A percentile compares a stretch with the other conserved stretches of the same genome.
phyloP scores from a whole-genome alignment of 2,329 filamentous ascomycete genomes.

The Ascochyta pisi region DNA sequence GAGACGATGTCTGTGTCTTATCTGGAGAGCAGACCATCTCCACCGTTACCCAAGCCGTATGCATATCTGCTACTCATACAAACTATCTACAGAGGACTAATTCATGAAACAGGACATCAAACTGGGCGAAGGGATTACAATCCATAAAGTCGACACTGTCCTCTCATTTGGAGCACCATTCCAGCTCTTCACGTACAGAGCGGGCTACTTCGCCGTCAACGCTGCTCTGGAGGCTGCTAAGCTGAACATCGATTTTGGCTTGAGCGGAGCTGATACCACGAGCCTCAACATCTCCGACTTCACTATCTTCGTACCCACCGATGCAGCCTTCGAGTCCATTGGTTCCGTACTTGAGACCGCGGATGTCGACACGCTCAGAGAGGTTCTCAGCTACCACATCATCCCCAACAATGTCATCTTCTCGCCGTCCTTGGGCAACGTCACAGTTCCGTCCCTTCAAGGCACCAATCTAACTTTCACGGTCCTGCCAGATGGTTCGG shows the following conservation, averaged over 20 bases:
- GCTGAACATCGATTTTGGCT: slow-evolving; percentile 31
- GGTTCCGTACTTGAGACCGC: slow-evolving; percentile 31
- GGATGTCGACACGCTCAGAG: slow-evolving; percentile 27
- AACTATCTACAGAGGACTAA: not conserved
- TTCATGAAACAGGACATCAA: slow-evolving; percentile 28
- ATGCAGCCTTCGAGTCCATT: slow-evolving; percentile 73
- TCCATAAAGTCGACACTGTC: slow-evolving; percentile 37
- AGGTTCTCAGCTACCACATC: slow-evolving; percentile 37
- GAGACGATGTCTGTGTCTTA: slow-evolving; percentile 56
- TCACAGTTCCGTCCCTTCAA: slow-evolving; percentile 31
- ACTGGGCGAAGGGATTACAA: slow-evolving; percentile 35
- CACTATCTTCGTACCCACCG: slow-evolving; percentile 80
- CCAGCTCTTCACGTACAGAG: slow-evolving; percentile 36
- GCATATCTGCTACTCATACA: slow-evolving; percentile 24
- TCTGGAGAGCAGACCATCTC: slow-evolving; percentile 60
- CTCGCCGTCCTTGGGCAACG: slow-evolving; percentile 33
- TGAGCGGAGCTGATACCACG: slow-evolving; percentile 17
- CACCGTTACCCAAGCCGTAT: slow-evolving; percentile 56
- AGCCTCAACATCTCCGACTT: slow-evolving; percentile 61
- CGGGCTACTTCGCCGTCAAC: slow-evolving; percentile 36
- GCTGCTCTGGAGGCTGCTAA: slow-evolving; percentile 28
- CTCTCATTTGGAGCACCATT: slow-evolving; percentile 35
- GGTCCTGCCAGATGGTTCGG: slow-evolving; percentile 32
- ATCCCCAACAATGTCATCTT: slow-evolving; percentile 38
- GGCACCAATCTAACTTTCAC: slow-evolving; percentile 33